phyloP scores from a whole-genome alignment of 257 asterid genomes.

The Datura wrightii region DNA sequence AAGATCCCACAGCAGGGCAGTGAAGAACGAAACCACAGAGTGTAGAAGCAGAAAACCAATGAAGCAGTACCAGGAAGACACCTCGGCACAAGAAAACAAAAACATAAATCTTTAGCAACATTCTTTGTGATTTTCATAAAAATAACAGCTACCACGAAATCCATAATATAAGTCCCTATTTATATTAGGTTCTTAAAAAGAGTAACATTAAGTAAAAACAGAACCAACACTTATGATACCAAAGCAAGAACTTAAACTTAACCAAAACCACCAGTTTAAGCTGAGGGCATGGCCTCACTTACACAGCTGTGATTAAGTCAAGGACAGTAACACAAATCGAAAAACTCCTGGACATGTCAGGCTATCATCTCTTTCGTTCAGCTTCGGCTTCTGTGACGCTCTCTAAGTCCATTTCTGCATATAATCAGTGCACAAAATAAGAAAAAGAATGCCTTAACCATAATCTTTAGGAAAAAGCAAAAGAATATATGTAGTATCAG shows the following conservation, averaged over 20 bases:
- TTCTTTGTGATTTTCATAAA: constrained; percentile 41
- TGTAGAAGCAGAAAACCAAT: constrained; percentile 90
- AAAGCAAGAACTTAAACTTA: constrained; percentile 58
- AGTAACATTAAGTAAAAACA: constrained; percentile 37
- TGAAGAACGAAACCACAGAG: constrained; percentile 78
- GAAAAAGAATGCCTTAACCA: background rate
- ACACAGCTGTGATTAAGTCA: constrained; percentile 69
- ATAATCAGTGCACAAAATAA: background rate
- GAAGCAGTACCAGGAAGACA: constrained; percentile 89
- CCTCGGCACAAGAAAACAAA: constrained; percentile 87
- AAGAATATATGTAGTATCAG: background rate
- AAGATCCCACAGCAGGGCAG: constrained; percentile 88
- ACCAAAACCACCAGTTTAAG: constrained; percentile 80
- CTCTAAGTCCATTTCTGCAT: constrained; percentile 80
- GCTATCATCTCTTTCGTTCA: constrained; percentile 44
- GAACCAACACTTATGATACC: constrained; percentile 60
- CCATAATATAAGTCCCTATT: constrained; percentile 39
- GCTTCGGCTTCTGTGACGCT: constrained; percentile 95
- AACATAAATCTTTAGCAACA: constrained; percentile 64
- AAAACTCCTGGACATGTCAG: constrained; percentile 42
- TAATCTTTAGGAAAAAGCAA: background rate
- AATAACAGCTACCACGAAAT: constrained; percentile 49
- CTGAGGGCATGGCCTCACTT: constrained; percentile 73
- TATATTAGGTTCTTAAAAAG: constrained; percentile 36
- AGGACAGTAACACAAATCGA: constrained; percentile 60